phyloP scores from a whole-genome alignment of 148 eudicot genomes.

The Oxyria digyna region DNA sequence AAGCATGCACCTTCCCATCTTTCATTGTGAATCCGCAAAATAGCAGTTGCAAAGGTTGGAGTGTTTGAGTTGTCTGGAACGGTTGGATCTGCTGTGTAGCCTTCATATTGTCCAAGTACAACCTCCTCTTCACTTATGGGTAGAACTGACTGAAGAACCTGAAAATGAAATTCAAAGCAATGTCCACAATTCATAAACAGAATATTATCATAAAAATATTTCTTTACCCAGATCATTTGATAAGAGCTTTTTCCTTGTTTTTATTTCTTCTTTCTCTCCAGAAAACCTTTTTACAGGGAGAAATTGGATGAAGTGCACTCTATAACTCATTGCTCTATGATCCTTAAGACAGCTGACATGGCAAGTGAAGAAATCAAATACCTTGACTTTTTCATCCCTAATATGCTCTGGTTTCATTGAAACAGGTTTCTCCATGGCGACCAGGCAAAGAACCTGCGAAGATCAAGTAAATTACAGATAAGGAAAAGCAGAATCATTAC shows the following conservation, averaged over 20 bases:
- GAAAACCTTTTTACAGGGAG: too few relatives aligned
- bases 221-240: not conserved
- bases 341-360: not conserved
- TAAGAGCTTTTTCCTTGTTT: not conserved
- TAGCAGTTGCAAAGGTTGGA: slow-evolving; percentile 86
- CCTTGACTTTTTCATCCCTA: slow-evolving; percentile 99
- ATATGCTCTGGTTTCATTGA: slow-evolving; percentile 87
- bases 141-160: slow-evolving; percentile 84
- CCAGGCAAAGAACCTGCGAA: slow-evolving; percentile 83
- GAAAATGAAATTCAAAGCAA: slow-evolving; percentile 2
- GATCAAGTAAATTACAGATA: not conserved
- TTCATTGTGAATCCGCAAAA: slow-evolving; percentile 79
- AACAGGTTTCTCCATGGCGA: slow-evolving; percentile 95
- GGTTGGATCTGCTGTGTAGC: slow-evolving; percentile 88
- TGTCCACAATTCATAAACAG: not conserved
- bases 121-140: slow-evolving; percentile 80
- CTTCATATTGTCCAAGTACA: slow-evolving; percentile 91
- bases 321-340: too few relatives aligned
- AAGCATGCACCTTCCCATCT: slow-evolving; percentile 86
- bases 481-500: not conserved
- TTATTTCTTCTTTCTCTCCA: too few relatives aligned
- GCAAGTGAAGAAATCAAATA: slow-evolving; percentile 7
- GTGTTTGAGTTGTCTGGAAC: slow-evolving; percentile 85
- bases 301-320: too few relatives aligned
- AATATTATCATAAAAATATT: not conserved